Base-by-base conservation (phyloP, 2,329 filamentous ascomycete species). In the Elsinoe necatrix region DNA sequence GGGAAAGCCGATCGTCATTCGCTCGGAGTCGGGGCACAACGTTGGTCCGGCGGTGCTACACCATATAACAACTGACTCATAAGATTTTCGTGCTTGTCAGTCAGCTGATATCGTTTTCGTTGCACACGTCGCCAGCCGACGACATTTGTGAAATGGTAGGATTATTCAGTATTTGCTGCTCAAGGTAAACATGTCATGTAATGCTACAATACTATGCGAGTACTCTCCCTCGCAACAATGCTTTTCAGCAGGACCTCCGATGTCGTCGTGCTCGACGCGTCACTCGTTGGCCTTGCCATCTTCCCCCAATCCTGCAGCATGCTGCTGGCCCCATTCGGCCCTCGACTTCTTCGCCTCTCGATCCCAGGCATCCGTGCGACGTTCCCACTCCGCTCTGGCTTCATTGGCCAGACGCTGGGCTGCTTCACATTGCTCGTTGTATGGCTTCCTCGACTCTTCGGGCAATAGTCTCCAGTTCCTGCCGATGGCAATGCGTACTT, bases 391-490 rank as follows among this genome's bases (percentile, higher is more conserved):
- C 14, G 75, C 76, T 55, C 86, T 66, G 5, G 78, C 78, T 35
- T 77, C 75, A 25, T 75, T 75, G 62, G 90, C 87, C 1, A 72
- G 75, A 57, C 79, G 76, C 68, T 91, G 91, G 62, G 89, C 85
- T 54, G 78, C 78, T 56, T 84, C 78, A 3, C 87, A 87, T 67
- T 85, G 79, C 25, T 89, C 84, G 50, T 91, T 80, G 65, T 87
- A 97, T 0, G 90, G 91, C 66, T 80, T 79, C 66, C 86, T 88
- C 63, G 83, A 80, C 43, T 87, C 86, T 4, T 82, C 77, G 1
- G 78, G 72, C 0, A 87, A 83, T 51, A 87, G 86, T 63, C 86
- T 88, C 93, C 93, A 98, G 84, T 93, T 91, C 67, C 86, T 85
- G 25, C 91, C 91, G 8, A 93, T 82, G 68, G 90, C 89, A 52